Percentiles rank a stretch among this genome's conserved stretches.
Conservation (phyloP, 1,284 basidiomycete genomes). For the Ustilago sp. region DNA sequence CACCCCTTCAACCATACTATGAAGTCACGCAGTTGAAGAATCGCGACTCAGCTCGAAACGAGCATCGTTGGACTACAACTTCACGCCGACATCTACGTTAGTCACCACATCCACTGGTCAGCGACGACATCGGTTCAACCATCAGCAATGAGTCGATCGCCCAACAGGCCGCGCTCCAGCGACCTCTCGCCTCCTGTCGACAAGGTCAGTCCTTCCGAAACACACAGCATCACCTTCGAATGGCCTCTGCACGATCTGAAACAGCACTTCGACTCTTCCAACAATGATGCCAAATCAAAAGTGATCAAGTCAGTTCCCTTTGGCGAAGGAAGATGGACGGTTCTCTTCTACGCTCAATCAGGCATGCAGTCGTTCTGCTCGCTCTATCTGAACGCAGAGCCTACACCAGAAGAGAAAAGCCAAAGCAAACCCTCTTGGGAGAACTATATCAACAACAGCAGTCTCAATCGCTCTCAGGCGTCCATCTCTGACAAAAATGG, state of each 20-base stretch:
- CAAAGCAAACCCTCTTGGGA: constrained; percentile 41
- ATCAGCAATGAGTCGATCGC: constrained; percentile 29
- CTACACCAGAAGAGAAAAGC: constrained; percentile 47
- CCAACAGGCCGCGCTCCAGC: constrained; percentile 31
- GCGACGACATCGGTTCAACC: not conserved
- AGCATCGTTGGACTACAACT: not conserved
- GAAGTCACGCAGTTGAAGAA: constrained; percentile 3
- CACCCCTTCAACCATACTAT: constrained; percentile 1
- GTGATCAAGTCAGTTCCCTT: constrained; percentile 69
- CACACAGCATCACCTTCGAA: constrained; percentile 54
- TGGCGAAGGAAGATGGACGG: constrained; percentile 59
- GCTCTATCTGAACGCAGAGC: constrained; percentile 65
- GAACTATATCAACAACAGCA: constrained; percentile 24
- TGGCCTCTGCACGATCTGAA: constrained; percentile 68
- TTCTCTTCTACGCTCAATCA: constrained; percentile 64
- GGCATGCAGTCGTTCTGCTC: constrained; percentile 62
- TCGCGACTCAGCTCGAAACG: not conserved
- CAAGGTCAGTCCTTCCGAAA: constrained; percentile 46
- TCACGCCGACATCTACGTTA: not conserved
- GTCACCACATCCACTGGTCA: not conserved
- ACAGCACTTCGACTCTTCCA: constrained; percentile 68
- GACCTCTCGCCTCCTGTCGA: constrained; percentile 28
- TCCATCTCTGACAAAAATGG: constrained; percentile 17
- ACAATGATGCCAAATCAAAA: constrained; percentile 69
- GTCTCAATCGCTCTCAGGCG: constrained; percentile 12